Conservation (phyloP, 495 filamentous ascomycete species). For the Aspergillus haitiensis region DNA sequence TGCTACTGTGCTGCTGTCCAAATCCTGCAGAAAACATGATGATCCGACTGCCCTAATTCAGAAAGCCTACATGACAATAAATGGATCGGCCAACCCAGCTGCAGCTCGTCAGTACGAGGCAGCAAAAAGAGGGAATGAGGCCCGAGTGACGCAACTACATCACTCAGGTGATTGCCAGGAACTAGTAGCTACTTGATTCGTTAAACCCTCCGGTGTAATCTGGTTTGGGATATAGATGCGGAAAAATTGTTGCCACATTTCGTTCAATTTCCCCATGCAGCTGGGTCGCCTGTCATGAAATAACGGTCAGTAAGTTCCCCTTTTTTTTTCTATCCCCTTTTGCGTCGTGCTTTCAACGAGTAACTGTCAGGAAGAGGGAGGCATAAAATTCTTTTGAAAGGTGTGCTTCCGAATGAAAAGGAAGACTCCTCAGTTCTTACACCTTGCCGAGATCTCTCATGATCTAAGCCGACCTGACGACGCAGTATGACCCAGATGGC, state of each 20-base stretch:
- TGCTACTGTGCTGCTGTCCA: not conserved
- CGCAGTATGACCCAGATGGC: constrained; percentile 5
- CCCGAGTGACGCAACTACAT: not conserved
- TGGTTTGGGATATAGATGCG: not conserved
- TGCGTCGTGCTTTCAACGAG: not conserved
- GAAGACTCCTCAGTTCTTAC: not conserved
- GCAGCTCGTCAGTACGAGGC: not conserved
- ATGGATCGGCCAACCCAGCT: not conserved
- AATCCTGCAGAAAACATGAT: not conserved
- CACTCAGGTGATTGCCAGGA: too few species aligned
- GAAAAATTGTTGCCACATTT: not conserved
- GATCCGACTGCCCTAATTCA: not conserved
- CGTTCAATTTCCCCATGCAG: not conserved
- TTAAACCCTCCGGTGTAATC: too few species aligned
- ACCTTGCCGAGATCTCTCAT: not conserved
- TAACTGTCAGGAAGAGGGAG: not conserved
- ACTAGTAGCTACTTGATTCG: too few species aligned
- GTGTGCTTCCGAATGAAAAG: not conserved
- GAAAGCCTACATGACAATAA: not conserved
- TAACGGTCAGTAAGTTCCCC: not conserved
- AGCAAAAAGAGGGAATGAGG: not conserved
- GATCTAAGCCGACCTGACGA: too few species aligned
- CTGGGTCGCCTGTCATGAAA: not conserved
- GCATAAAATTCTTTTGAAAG: not conserved
- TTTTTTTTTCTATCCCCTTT: not conserved